Conservation (phyloP, 1,284 basidiomycete species). For the Microbotryum lychnidis-dioicae region DNA sequence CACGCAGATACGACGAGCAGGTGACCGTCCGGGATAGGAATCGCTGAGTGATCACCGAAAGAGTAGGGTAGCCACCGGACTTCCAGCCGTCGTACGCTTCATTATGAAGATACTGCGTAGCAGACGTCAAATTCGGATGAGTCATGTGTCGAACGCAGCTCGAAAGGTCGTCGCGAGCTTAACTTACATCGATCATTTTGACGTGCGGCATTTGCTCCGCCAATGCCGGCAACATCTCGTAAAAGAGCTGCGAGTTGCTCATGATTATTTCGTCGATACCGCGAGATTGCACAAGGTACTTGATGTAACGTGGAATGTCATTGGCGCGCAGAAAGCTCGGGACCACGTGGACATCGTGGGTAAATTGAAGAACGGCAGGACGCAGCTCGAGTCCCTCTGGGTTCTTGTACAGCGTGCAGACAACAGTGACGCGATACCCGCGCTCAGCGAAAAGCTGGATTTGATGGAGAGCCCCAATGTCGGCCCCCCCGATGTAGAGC, state of each 20-base stretch:
- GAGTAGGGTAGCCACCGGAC: slow-evolving; percentile 20
- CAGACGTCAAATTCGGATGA: neutral
- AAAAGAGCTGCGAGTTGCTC: slow-evolving; percentile 19
- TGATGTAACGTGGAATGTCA: slow-evolving; percentile 23
- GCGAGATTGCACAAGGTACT: slow-evolving; percentile 17
- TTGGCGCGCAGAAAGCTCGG: slow-evolving; percentile 18
- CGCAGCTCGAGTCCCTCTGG: slow-evolving; percentile 20
- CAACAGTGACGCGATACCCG: slow-evolving; percentile 26
- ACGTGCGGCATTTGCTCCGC: slow-evolving; percentile 18
- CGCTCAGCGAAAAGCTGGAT: slow-evolving; percentile 15
- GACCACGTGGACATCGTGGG: slow-evolving; percentile 23
- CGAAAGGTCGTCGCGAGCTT: neutral
- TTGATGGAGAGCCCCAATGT: slow-evolving; percentile 15
- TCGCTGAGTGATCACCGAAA: slow-evolving; percentile 18
- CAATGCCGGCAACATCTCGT: slow-evolving; percentile 26
- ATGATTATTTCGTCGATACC: slow-evolving; percentile 12
- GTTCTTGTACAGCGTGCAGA: slow-evolving; percentile 21
- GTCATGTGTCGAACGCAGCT: neutral
- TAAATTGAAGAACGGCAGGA: slow-evolving; percentile 20
- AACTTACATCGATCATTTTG: slow-evolving; percentile 19
- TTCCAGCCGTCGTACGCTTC: slow-evolving; percentile 24
- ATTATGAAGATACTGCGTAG: slow-evolving; percentile 21
- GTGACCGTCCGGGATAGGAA: slow-evolving; percentile 25
- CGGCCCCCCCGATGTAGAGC: slow-evolving; percentile 17
- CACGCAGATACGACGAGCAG: slow-evolving; percentile 20